Evolutionary conservation across 2,329 filamentous ascomycete genomes (phyloP), one percentile per base, ranked within the genome.

Genomic region (Xylaria sp.): DNA sequence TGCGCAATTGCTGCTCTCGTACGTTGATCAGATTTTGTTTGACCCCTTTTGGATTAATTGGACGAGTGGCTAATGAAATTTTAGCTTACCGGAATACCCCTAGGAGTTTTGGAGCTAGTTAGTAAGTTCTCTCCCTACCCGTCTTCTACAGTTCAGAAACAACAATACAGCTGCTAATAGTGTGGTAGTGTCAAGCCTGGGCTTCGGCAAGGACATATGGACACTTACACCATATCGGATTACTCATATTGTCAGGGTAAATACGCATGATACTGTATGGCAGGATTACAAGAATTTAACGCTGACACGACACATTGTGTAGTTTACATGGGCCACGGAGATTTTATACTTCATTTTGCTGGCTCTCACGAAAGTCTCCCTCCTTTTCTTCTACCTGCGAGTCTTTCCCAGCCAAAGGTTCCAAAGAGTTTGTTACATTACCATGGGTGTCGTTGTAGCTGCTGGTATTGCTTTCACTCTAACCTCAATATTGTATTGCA

Each of bases 171-270:
- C 50, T 39, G 48, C 62, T 65, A 63, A 69, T 51, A 28, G 37
- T 56, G 23, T 25, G 34, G 44, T 50, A 69, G 67, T 69, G 67
- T 66, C 67, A 39, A 18, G 58, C 0, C 25, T 62, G 48, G 67
- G 67, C 51, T 69, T 69, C 39, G 67, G 67, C 32, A 66, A 59
- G n/a, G 67, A 69, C 20, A 69, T 66, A 56, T 69, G 63, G 67
- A 69, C 67, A 54, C 46, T 69, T 15, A 60, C 58, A n/a, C 63
- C 63, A 7, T 44, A 15, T 15, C 63, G 18, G 15, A 69, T 69
- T 52, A 69, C 67, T 25, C 63, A n/a, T 57, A 63, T 69, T 64
- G 57, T 69, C 18, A 66, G 41, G 54, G 67, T 66, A 50, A 57
- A 28, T 57, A 65, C 28, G 46, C 56, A 56, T 57, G 41, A 48